phyloP scores from a whole-genome alignment of 2,329 filamentous ascomycete genomes.

The Plectosphaerella sp. region DNA sequence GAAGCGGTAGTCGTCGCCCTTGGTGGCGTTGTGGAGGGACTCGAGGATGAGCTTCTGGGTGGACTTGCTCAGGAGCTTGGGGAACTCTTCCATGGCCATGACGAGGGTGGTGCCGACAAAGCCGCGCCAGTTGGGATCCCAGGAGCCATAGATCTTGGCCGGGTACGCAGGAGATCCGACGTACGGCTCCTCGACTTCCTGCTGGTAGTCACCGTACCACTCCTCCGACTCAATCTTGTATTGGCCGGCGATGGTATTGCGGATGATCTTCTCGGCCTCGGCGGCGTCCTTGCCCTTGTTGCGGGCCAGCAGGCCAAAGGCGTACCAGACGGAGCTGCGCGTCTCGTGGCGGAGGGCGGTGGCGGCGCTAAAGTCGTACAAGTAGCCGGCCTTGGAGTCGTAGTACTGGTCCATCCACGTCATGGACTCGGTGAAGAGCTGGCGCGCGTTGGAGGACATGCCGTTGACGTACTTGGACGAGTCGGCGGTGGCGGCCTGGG shows the following conservation, averaged over 20 bases:
- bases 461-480: slow-evolving; percentile 7
- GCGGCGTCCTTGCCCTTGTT: slow-evolving; percentile 43
- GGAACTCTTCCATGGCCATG: slow-evolving; percentile 54
- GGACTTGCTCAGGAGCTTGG: slow-evolving; percentile 32
- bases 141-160: slow-evolving; percentile 48
- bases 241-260: slow-evolving; percentile 47
- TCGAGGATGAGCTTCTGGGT: slow-evolving; percentile 41
- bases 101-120: slow-evolving; percentile 58
- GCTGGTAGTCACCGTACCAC: slow-evolving; percentile 53
- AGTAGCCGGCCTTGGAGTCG: slow-evolving; percentile 45
- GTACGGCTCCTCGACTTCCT: slow-evolving; percentile 52
- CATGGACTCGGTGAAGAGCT: slow-evolving; percentile 47
- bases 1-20: slow-evolving; percentile 58
- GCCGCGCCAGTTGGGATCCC: slow-evolving; percentile 62
- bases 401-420: slow-evolving; percentile 51
- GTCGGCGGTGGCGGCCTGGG: slow-evolving; percentile 6
- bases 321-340: slow-evolving; percentile 54
- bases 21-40: slow-evolving; percentile 48
- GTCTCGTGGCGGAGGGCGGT: slow-evolving; percentile 51
- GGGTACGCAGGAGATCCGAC: slow-evolving; percentile 48
- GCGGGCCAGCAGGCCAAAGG: slow-evolving; percentile 50
- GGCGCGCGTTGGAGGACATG: slow-evolving; percentile 23
- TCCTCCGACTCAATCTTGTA: slow-evolving; percentile 45
- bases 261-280: slow-evolving; percentile 49
- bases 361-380: slow-evolving; percentile 42